Conservation (phyloP, 2,329 filamentous ascomycete genomes). For the Sordariomycetes sp. region DNA sequence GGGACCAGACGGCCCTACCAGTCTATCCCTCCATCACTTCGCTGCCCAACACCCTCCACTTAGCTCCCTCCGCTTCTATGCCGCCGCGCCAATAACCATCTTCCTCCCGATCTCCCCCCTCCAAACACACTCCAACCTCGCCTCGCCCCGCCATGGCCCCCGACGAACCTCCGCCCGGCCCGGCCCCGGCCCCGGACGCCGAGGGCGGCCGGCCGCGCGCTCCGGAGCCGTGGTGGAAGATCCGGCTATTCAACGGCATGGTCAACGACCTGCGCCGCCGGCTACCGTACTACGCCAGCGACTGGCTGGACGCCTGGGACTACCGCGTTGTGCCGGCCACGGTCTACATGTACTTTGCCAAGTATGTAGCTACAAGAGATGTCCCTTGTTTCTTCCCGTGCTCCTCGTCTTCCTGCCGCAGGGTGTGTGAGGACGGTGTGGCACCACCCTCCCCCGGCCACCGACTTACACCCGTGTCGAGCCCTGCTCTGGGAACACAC, state of each 20-base stretch:
- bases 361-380: constrained; percentile 39
- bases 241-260: constrained; percentile 70
- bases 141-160: background rate
- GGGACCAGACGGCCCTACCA: background rate
- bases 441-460: no score
- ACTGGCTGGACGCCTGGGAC: constrained; percentile 83
- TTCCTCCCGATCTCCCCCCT: no score
- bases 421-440: background rate
- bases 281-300: constrained; percentile 67
- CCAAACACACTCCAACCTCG: background rate
- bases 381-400: background rate
- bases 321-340: constrained; percentile 82
- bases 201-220: background rate
- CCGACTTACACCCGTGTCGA: no score
- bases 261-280: constrained; percentile 64
- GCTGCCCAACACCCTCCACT: background rate
- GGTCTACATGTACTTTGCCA: constrained; percentile 91
- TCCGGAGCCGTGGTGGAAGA: constrained; percentile 55
- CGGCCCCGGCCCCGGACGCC: background rate
- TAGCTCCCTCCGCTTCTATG: background rate
- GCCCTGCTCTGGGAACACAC: no score
- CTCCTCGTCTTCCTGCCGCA: background rate
- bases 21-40: background rate
- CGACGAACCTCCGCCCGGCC: background rate
- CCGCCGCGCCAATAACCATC: background rate